Evolutionary conservation across 129 eudicot species (phyloP).

Genomic region (Arctium minus): DNA sequence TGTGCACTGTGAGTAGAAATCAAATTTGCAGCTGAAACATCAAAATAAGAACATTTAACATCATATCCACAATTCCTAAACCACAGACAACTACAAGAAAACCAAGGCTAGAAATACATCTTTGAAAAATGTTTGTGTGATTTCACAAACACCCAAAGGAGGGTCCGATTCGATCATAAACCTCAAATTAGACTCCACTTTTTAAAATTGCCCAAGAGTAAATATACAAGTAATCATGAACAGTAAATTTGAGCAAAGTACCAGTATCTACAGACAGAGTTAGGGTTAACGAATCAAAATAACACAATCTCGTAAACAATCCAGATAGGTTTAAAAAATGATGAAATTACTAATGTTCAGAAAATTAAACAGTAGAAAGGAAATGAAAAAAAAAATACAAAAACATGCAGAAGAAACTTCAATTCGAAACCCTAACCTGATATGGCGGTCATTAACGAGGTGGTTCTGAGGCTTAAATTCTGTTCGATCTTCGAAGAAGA

Average conservation of each 20-base stretch:
- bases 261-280: background rate
- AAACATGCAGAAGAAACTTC: background rate
- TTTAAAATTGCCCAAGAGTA: background rate
- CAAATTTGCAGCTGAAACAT: constrained; percentile 63
- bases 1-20: constrained; percentile 58
- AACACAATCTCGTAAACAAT: background rate
- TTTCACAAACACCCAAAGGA: constrained; percentile 2
- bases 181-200: constrained; percentile 8
- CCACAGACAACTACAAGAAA: background rate
- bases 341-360: background rate
- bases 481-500: constrained; percentile 12
- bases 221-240: background rate
- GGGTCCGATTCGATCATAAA: background rate
- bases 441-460: constrained; percentile 30
- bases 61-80: constrained; percentile 12
- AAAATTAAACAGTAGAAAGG: background rate
- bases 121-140: background rate
- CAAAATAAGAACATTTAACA: constrained; percentile 10
- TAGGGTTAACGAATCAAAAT: background rate
- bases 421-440: constrained; percentile 21
- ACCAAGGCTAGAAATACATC: background rate
- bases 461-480: constrained; percentile 25
- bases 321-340: background rate
- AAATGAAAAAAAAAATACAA: background rate
- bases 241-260: background rate